Evolutionary conservation across 495 filamentous ascomycete species (phyloP).

Genomic region (Aspergillus homomorphus): DNA sequence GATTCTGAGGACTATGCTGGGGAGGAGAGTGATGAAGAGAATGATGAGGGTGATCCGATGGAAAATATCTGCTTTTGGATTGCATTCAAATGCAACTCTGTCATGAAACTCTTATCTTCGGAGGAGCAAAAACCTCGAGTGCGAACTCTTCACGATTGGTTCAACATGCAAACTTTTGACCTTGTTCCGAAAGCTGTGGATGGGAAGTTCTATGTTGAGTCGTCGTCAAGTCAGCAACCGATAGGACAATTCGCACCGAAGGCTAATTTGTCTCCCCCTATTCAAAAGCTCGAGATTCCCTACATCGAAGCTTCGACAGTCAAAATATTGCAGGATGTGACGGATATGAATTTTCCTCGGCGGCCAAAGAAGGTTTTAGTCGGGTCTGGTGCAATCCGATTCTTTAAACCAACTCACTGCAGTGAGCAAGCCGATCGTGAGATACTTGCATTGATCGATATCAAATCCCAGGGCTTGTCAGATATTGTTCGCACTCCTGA

Average conservation of each 20-base stretch:
- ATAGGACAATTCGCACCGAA: background rate
- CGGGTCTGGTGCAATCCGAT: background rate
- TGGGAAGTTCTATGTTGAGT: conserved; percentile 1
- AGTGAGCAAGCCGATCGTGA: background rate
- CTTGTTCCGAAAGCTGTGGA: background rate
- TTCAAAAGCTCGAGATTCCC: background rate
- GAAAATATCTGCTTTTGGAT: conserved; percentile 11
- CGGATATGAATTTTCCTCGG: background rate
- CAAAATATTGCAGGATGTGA: background rate
- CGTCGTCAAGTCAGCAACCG: background rate
- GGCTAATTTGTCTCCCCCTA: background rate
- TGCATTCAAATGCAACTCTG: background rate
- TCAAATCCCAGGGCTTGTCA: background rate
- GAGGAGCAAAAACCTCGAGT: background rate
- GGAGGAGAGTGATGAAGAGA: background rate
- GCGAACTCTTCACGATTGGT: conserved; percentile 6
- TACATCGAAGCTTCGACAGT: background rate
- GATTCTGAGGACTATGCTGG: background rate
- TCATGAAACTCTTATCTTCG: background rate
- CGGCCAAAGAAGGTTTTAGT: conserved; percentile 2
- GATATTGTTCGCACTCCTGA: background rate
- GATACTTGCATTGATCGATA: background rate
- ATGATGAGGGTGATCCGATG: conserved; percentile 7
- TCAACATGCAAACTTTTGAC: background rate
- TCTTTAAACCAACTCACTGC: background rate